phyloP scores from a whole-genome alignment of 1,284 basidiomycete species.

The Salmacisia buchloeana region DNA sequence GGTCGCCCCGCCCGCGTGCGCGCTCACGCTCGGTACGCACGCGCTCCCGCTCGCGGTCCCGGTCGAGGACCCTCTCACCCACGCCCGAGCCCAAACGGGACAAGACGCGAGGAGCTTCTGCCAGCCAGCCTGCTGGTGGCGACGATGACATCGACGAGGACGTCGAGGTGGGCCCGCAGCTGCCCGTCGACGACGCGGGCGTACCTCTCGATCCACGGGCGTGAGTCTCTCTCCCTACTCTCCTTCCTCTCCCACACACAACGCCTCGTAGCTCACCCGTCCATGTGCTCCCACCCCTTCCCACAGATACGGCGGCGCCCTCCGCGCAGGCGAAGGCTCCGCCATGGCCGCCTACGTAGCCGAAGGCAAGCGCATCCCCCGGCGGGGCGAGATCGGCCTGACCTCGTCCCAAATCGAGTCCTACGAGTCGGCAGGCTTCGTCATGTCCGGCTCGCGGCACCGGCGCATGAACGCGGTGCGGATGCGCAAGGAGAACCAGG shows the following conservation, averaged over 20 bases:
- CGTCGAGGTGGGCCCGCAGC: constrained; percentile 16
- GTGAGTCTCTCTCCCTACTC: constrained; percentile 14
- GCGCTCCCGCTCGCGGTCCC: no score
- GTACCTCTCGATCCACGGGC: background rate
- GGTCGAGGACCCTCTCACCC: no score
- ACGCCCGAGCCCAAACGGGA: no score
- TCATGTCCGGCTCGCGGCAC: constrained; percentile 93
- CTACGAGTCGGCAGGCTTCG: constrained; percentile 87
- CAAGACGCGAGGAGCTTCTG: no score
- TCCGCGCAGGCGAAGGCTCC: constrained; percentile 87
- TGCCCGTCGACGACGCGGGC: constrained; percentile 5
- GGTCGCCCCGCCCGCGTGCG: no score
- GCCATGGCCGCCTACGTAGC: constrained; percentile 94
- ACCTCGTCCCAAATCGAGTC: constrained; percentile 76
- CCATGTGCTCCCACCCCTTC: constrained; percentile 19
- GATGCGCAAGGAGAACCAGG: constrained; percentile 97
- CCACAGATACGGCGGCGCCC: constrained; percentile 64
- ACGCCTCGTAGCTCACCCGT: background rate
- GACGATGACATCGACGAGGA: background rate
- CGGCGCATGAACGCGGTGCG: constrained; percentile 81
- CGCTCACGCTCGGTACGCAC: no score
- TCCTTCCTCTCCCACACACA: constrained; percentile 14
- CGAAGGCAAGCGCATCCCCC: constrained; percentile 85
- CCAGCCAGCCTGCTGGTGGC: no score
- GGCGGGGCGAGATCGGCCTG: constrained; percentile 95